phyloP scores from a whole-genome alignment of 805 yeast genomes.

The Ogataea chonburiensis region DNA sequence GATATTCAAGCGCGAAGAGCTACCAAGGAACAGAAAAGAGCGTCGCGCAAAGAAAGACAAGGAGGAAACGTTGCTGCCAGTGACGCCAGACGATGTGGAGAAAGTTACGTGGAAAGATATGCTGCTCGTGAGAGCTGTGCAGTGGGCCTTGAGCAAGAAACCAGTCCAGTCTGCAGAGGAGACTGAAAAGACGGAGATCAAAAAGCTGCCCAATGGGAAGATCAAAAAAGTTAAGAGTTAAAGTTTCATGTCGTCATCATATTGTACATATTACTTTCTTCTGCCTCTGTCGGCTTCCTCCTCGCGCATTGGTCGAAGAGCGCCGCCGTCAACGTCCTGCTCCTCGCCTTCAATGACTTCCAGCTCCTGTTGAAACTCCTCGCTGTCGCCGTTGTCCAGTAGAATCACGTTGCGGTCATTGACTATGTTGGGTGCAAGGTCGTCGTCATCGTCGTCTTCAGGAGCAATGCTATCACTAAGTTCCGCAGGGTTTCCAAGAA shows the following conservation, averaged over 20 bases:
- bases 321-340: slow-evolving; percentile 26
- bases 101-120: slow-evolving; percentile 49
- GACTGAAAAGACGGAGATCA: slow-evolving; percentile 25
- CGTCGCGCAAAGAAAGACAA: slow-evolving; percentile 15
- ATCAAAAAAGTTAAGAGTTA: slow-evolving; percentile 26
- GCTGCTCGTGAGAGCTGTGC: slow-evolving; percentile 43
- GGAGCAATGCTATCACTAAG: slow-evolving; percentile 25
- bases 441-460: slow-evolving; percentile 28
- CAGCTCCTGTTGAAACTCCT: slow-evolving; percentile 42
- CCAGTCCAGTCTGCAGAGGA: neutral
- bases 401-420: slow-evolving; percentile 31
- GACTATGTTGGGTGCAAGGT: slow-evolving; percentile 8
- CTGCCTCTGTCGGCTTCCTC: slow-evolving; percentile 19
- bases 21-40: slow-evolving; percentile 19
- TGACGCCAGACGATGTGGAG: slow-evolving; percentile 48
- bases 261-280: slow-evolving; percentile 16
- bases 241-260: slow-evolving; percentile 9
- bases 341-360: slow-evolving; percentile 28
- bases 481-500: slow-evolving; percentile 47
- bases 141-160: slow-evolving; percentile 41
- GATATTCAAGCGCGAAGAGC: slow-evolving; percentile 13
- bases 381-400: slow-evolving; percentile 41
- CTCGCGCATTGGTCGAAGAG: slow-evolving; percentile 38
- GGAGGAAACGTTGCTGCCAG: slow-evolving; percentile 36
- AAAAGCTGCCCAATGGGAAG: slow-evolving; percentile 61